Evolutionary conservation across 2,329 filamentous ascomycete species (phyloP), one percentile per base, ranked within the genome.

Genomic region (Penicillium olsonii): DNA sequence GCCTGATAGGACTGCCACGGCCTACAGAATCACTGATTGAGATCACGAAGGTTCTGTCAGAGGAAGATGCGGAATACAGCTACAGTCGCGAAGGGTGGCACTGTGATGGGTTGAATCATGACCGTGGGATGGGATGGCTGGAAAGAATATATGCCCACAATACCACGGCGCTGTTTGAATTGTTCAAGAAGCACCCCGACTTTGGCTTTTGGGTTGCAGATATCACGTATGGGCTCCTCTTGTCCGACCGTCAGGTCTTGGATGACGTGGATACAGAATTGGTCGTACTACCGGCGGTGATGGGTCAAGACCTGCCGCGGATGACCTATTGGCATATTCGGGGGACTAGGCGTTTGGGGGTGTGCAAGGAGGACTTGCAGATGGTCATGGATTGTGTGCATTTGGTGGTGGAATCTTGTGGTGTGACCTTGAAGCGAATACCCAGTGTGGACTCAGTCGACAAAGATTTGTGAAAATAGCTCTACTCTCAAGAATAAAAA

Each of bases 191-290:
- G 9, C 56, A 61, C 22, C 45, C 37, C 6, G 59, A 69, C 24
- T 89, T 94, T 67, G 77, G 81, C n/a, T 83, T 83, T 57, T 82
- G 92, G 73, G 85, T 90, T 71, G 75, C 90, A 35, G 86, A 85
- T 14, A 80, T 86, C 10, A 82, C 81, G 2, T 94, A 94, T 75
- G 72, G 72, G 8, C 60, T 79, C 59, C 74, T 79, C 26, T 63
- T 72, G 24, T 67, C 66, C 9, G 70, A 73, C 46, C 67, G 68
- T 22, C 59, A 63, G 20, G 55, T 69, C 19, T 55, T 73, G 37
- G 58, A 66, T 19, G 55, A 63, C 5, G 51, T 74, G 9, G 70
- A 75, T 55, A 69, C 70, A 5, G 63, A 74, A 45, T 33, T 73
- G 9, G 65, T 74, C 5, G 67, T 69, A 7, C 59, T 70, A n/a